Base-by-base conservation (phyloP, 2,329 filamentous ascomycete genomes). In the Trichophyton rubrum region DNA sequence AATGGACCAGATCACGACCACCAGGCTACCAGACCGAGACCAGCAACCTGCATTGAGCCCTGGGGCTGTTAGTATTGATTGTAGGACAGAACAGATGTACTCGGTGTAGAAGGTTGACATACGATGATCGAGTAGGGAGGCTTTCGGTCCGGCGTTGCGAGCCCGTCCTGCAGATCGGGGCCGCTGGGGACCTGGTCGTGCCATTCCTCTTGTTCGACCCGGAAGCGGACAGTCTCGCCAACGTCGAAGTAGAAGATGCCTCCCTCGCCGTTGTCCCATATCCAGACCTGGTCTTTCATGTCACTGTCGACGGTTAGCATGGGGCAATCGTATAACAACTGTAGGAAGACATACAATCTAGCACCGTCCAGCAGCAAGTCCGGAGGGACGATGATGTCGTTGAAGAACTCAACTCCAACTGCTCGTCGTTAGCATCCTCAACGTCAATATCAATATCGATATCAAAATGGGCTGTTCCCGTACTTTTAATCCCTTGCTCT, bases 391-490 rank as follows among this genome's bases (percentile, higher is more conserved):
- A 89, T 86, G 35, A 99, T 90, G 64, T 97, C 91, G 67, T 92
- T 88, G 67, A 96, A 99, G 73, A 99, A 99, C 64, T 96, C 89
- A 3, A 91, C 86, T 56, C 85, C 85, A 62, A 97, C 85, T 87
- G 63, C 27, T 24, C 22, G 7, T 40, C 33, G 58, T 57, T 5
- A 17, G 17, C 35, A 41, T 11, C 6, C 6, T 56, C 33, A 56
- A 9, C 20, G 27, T 70, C 60, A 70, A 62, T 51, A 56, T 30
- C 7, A 11, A 3, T 38, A 47, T 17, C 17, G 11, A 47, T 47
- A 47, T 24, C 7, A 20, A 47, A 20, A 47, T 43, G 38, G 30
- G 30, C n/a, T 11, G 22, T 24, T 24, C 22, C 65, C 80, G 62
- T 73, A 86, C 85, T 80, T 68, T 85, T 84, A 68, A 95, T 89